Conservation (phyloP, 257 asterid genomes). For the Lantana camara region DNA sequence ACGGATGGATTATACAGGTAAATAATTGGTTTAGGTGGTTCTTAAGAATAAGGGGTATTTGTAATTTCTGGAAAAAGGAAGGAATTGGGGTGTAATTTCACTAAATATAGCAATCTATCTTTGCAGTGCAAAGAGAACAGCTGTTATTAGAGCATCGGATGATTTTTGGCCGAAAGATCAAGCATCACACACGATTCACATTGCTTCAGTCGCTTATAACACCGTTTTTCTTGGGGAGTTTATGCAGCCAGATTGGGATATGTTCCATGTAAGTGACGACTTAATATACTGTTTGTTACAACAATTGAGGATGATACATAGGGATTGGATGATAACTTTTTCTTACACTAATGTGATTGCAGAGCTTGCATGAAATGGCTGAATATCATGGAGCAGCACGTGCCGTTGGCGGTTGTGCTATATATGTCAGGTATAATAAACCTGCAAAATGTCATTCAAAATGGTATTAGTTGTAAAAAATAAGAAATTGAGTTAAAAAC, state of each 20-base stretch:
- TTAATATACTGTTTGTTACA: neutral
- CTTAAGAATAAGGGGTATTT: no score
- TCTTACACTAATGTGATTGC: conserved; percentile 13
- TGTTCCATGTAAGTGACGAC: conserved; percentile 77
- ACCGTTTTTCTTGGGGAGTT: conserved; percentile 88
- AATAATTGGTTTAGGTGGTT: neutral
- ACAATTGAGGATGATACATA: neutral
- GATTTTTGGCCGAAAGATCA: conserved; percentile 96
- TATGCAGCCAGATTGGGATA: conserved; percentile 99
- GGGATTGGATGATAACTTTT: conserved; percentile 9
- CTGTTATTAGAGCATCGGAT: conserved; percentile 86
- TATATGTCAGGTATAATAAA: conserved; percentile 67
- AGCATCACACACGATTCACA: conserved; percentile 94
- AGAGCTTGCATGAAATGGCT: conserved; percentile 94
- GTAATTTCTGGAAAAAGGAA: no score
- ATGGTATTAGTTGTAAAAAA: no score
- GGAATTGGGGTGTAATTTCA: no score
- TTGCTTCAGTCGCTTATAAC: conserved; percentile 93
- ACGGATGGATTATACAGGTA: conserved; percentile 91
- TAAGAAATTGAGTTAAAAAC: no score
- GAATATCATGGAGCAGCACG: conserved; percentile 94
- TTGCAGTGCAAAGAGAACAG: conserved; percentile 69
- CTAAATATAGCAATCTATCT: no score
- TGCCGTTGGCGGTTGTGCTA: conserved; percentile 92
- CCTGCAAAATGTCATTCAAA: no score